Conservation (phyloP, 2,329 filamentous ascomycete species). For the Aureobasidium sp. region DNA sequence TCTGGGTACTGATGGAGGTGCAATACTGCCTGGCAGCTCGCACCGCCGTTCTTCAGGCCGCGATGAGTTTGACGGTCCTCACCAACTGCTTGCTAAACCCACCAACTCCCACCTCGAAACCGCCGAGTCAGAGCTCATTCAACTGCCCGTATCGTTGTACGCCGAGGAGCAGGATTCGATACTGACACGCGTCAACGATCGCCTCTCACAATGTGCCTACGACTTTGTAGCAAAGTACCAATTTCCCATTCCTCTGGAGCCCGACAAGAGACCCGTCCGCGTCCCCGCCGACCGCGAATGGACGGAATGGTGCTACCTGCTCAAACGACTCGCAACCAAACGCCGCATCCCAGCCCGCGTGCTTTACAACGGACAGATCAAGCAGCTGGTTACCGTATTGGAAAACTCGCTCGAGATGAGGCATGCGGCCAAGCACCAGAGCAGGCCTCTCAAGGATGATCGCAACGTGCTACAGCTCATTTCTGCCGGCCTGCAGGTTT, state of each 20-base stretch:
- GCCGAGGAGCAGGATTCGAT: constrained; percentile 81
- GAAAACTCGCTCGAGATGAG: constrained; percentile 87
- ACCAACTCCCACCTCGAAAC: constrained; percentile 63
- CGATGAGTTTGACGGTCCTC: constrained; percentile 83
- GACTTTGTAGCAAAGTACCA: constrained; percentile 89
- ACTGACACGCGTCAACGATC: constrained; percentile 72
- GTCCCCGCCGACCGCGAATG: constrained; percentile 73
- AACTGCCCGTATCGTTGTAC: constrained; percentile 73
- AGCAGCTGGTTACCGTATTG: constrained; percentile 79
- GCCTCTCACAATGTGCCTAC: constrained; percentile 77
- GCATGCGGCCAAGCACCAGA: constrained; percentile 77
- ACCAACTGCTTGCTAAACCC: constrained; percentile 71
- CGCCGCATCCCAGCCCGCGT: constrained; percentile 76
- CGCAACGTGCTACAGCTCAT: constrained; percentile 82
- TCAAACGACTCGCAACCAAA: constrained; percentile 80
- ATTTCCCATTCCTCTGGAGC: constrained; percentile 77
- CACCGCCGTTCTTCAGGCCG: constrained; percentile 70
- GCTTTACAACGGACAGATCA: constrained; percentile 80
- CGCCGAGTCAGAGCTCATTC: constrained; percentile 73
- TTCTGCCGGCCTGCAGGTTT: constrained; percentile 78
- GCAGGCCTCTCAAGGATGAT: constrained; percentile 77
- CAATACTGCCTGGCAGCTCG: constrained; percentile 22
- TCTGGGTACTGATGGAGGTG: constrained; percentile 1
- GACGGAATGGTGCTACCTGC: constrained; percentile 86
- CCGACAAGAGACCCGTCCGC: constrained; percentile 72